Conservation (phyloP, 2,329 filamentous ascomycete genomes). For the Colletotrichum acutatum region DNA sequence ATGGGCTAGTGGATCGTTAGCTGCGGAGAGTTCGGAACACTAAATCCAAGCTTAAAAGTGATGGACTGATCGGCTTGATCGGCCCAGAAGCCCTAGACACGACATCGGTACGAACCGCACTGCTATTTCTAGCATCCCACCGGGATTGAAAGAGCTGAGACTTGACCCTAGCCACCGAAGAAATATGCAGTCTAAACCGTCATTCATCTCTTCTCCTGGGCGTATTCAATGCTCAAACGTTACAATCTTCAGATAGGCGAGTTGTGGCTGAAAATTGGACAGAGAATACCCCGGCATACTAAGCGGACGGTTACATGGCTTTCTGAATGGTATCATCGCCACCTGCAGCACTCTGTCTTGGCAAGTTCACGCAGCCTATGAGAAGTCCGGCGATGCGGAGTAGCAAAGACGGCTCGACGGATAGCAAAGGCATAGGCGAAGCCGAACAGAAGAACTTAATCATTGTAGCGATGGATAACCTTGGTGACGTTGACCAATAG, state of each 20-base stretch:
- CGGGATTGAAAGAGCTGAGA: no score
- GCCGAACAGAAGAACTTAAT: background rate
- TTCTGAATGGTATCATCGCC: slow-evolving; percentile 14
- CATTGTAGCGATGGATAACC: background rate
- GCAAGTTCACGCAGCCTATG: background rate
- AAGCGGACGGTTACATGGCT: background rate
- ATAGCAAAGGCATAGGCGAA: background rate
- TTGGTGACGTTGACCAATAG: background rate
- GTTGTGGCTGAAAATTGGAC: background rate
- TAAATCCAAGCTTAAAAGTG: slow-evolving; percentile 19
- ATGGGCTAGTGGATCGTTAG: background rate
- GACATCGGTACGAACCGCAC: background rate
- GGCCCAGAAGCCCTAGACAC: background rate
- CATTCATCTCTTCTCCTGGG: no score
- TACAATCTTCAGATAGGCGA: background rate
- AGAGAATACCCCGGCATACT: background rate
- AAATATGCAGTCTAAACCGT: no score
- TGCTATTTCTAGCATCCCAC: no score
- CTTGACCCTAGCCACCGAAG: no score
- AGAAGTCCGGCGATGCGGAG: background rate
- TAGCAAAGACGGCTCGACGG: background rate
- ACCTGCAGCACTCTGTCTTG: slow-evolving; percentile 6
- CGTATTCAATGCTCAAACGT: background rate
- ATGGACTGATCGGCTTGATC: background rate
- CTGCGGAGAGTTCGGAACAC: background rate